A percentile compares a stretch with the other conserved stretches of the same genome.
Evolutionary conservation across 345 rosid genomes (phyloP).

Genomic region (Psidium friedrichsthalianum): DNA sequence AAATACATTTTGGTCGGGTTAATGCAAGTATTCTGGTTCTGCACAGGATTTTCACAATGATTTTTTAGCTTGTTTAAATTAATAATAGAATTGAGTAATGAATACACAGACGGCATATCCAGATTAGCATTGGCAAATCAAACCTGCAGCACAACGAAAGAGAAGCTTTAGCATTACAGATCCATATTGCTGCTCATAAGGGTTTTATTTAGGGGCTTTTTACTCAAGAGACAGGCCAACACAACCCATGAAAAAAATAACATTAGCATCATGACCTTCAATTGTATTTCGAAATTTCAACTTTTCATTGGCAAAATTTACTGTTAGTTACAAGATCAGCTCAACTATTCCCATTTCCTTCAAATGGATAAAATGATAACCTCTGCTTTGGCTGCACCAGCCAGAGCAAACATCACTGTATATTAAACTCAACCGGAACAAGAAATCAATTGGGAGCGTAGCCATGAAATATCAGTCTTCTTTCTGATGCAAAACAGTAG

Average conservation of each 20-base stretch:
- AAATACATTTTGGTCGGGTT: conserved; percentile 7
- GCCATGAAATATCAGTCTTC: conserved; percentile 76
- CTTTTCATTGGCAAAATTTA: neutral
- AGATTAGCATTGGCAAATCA: conserved; percentile 80
- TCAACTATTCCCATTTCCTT: neutral
- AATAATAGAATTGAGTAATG: conserved; percentile 33
- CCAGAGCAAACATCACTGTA: conserved; percentile 2
- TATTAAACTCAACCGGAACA: conserved; percentile 21
- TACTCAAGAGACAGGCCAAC: conserved; percentile 1
- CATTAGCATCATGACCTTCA: neutral
- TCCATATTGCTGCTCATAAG: neutral
- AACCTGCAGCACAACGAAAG: conserved; percentile 95
- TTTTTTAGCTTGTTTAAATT: conserved; percentile 2
- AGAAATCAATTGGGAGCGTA: conserved; percentile 29
- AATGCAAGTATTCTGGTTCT: conserved; percentile 2
- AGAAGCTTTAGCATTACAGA: conserved; percentile 71
- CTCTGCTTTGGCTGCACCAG: conserved; percentile 2
- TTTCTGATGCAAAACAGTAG: conserved; percentile 95
- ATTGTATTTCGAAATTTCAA: neutral
- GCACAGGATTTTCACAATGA: neutral
- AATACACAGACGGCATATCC: conserved; percentile 69
- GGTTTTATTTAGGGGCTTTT: conserved; percentile 10
- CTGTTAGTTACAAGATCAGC: neutral
- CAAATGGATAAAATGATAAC: neutral
- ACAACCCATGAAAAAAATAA: neutral